A percentile compares a stretch with the other conserved stretches of the same genome.
phyloP scores from a whole-genome alignment of 1,284 basidiomycete species.

The Trichosporon coremiiforme region DNA sequence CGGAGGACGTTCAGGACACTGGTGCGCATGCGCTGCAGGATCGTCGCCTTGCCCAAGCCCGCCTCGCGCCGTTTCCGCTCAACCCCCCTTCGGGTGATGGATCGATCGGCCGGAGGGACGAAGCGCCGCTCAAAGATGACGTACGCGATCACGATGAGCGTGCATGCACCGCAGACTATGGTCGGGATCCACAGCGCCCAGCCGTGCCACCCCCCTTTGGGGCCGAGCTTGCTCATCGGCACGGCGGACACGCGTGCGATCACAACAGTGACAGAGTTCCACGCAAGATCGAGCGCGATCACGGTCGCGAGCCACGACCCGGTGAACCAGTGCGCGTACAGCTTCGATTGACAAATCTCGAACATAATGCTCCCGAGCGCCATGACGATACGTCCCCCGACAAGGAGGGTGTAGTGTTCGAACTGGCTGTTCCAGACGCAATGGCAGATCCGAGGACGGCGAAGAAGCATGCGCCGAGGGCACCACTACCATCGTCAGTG shows the following conservation, averaged over 20 bases:
- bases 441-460: slow-evolving; percentile 45
- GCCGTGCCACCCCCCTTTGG: slow-evolving; percentile 38
- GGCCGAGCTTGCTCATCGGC: slow-evolving; percentile 44
- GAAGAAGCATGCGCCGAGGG: slow-evolving; percentile 25
- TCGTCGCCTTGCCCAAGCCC: slow-evolving; percentile 27
- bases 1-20: slow-evolving; percentile 26
- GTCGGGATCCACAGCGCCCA: slow-evolving; percentile 48
- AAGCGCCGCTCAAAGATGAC: slow-evolving; percentile 39
- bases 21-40: slow-evolving; percentile 7
- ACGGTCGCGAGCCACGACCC: slow-evolving; percentile 42
- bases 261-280: slow-evolving; percentile 42
- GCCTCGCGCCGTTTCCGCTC: slow-evolving; percentile 35
- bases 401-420: slow-evolving; percentile 38
- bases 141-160: slow-evolving; percentile 36
- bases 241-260: slow-evolving; percentile 43
- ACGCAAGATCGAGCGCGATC: slow-evolving; percentile 47
- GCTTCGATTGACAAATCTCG: slow-evolving; percentile 44
- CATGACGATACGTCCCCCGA: slow-evolving; percentile 45
- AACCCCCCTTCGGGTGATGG: slow-evolving; percentile 31
- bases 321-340: slow-evolving; percentile 51
- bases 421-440: slow-evolving; percentile 35
- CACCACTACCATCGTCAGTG: slow-evolving; percentile 39
- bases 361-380: slow-evolving; percentile 40
- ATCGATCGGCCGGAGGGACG: slow-evolving; percentile 34
- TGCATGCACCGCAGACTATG: slow-evolving; percentile 15